Percentiles rank a stretch among this genome's conserved stretches.
These are phyloP conservation scores for Ulmus americana DNA, from an alignment of 331 rosid species.

Conservation along the genomic window DNA sequence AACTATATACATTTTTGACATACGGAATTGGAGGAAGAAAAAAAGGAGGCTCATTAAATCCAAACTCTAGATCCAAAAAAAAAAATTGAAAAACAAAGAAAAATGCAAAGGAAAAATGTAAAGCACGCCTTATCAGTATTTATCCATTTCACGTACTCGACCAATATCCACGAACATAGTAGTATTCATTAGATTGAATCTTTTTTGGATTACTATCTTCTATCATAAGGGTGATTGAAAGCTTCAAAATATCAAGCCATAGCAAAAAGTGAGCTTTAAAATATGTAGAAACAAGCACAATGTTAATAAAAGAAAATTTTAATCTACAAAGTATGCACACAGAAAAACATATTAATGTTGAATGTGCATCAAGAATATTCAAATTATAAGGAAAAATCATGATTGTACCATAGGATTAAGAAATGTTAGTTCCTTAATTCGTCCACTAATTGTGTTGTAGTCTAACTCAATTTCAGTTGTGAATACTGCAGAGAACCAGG, in stretches of 20 bases:
- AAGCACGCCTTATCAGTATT: too few species aligned
- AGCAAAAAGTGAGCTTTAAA: slow-evolving; percentile 26
- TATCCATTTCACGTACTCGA: too few species aligned
- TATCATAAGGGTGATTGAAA: slow-evolving; percentile 54
- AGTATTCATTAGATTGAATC: too few species aligned
- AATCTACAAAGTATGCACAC: too few species aligned
- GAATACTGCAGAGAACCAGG: slow-evolving; percentile 49
- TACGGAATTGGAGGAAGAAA: background rate
- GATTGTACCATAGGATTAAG: slow-evolving; percentile 76
- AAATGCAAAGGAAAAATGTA: background rate
- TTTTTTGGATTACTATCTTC: slow-evolving; percentile 26
- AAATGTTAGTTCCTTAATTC: slow-evolving; percentile 90
- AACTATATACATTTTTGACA: too few species aligned
- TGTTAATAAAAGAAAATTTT: too few species aligned
- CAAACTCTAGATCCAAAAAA: background rate
- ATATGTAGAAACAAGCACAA: slow-evolving; percentile 7
- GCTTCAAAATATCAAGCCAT: slow-evolving; percentile 41
- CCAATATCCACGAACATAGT: too few species aligned
- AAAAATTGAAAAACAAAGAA: background rate
- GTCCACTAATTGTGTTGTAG: slow-evolving; percentile 76
- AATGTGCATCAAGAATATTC: background rate
- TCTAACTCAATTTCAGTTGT: slow-evolving; percentile 71
- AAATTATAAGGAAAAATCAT: background rate
- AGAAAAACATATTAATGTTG: background rate
- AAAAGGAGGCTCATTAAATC: background rate